phyloP scores from a whole-genome alignment of 176 grass and related monocot species.

The Aegilops tauschii region DNA sequence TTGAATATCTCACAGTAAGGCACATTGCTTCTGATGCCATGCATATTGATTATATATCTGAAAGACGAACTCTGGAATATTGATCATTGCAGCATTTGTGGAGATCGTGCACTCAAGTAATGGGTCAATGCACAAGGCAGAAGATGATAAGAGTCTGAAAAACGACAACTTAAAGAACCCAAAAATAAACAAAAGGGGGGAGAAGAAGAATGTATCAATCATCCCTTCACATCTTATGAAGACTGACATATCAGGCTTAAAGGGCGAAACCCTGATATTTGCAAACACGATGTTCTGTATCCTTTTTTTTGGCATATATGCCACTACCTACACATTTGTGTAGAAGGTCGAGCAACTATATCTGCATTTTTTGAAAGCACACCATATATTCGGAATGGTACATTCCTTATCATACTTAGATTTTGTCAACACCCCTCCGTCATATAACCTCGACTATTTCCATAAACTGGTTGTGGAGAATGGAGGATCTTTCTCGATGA shows the following conservation, averaged over 20 bases:
- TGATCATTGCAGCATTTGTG: slow-evolving; percentile 65
- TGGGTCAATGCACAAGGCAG: slow-evolving; percentile 57
- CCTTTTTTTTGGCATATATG: slow-evolving; percentile 49
- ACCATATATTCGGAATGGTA: slow-evolving; percentile 5
- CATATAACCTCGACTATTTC: slow-evolving; percentile 81
- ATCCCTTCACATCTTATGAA: slow-evolving; percentile 88
- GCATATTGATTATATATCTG: slow-evolving; percentile 31
- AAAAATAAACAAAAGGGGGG: slow-evolving; percentile 59
- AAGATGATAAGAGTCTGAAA: slow-evolving; percentile 44
- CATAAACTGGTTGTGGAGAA: slow-evolving; percentile 94
- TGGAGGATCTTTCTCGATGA: slow-evolving; percentile 93
- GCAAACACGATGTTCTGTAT: slow-evolving; percentile 92
- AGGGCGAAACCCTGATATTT: slow-evolving; percentile 84
- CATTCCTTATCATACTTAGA: slow-evolving; percentile 70
- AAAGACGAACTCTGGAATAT: slow-evolving; percentile 30
- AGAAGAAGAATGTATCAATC: slow-evolving; percentile 61
- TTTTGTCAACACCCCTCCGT: slow-evolving; percentile 80
- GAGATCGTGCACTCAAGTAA: slow-evolving; percentile 88
- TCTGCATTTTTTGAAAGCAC: background rate
- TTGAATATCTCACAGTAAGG: slow-evolving; percentile 16
- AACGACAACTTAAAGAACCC: slow-evolving; percentile 40
- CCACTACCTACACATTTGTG: background rate
- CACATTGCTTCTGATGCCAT: slow-evolving; percentile 3
- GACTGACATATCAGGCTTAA: slow-evolving; percentile 76
- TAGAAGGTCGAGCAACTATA: slow-evolving; percentile 5